Evolutionary conservation across 169 alveolate species (phyloP).

Genomic region (Eimeria acervulina): DNA sequence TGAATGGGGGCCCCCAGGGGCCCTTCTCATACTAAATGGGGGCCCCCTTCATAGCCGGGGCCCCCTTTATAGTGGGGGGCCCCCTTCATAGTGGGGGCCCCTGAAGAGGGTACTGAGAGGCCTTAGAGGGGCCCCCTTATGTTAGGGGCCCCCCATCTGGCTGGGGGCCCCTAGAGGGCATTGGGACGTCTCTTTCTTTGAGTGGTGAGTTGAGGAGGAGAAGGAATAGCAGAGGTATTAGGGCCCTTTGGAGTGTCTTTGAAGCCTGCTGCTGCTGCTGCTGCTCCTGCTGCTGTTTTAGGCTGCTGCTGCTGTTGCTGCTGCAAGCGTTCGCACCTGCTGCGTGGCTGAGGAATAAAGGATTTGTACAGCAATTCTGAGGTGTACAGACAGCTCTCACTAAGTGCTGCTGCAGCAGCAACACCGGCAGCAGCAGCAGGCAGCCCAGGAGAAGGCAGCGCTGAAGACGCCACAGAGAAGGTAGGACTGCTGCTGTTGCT

Average conservation of each 20-base stretch:
- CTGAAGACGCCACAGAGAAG: neutral
- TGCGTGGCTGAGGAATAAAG: slow-evolving; percentile 31
- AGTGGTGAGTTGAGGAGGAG: neutral
- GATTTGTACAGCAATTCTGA: neutral
- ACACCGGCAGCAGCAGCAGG: neutral
- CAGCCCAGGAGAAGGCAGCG: neutral
- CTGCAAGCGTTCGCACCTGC: too few relatives aligned
- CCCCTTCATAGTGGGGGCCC: too few relatives aligned
- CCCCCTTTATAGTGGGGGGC: too few relatives aligned
- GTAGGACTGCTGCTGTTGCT: too few relatives aligned
- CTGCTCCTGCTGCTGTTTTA: too few relatives aligned
- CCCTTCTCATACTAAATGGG: too few relatives aligned
- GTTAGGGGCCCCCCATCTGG: too few relatives aligned
- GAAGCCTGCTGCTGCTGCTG: neutral
- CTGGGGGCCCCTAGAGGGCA: too few relatives aligned
- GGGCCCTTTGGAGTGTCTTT: neutral
- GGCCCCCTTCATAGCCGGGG: too few relatives aligned
- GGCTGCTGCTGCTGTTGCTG: neutral
- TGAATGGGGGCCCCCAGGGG: too few relatives aligned
- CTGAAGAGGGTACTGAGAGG: too few relatives aligned
- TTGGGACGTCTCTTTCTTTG: neutral
- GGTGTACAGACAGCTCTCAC: neutral
- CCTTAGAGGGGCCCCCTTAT: too few relatives aligned
- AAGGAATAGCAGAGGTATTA: neutral
- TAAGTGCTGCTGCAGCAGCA: slow-evolving; percentile 36